Evolutionary conservation across 495 filamentous ascomycete species (phyloP).

Genomic region (Neurospora sp.): DNA sequence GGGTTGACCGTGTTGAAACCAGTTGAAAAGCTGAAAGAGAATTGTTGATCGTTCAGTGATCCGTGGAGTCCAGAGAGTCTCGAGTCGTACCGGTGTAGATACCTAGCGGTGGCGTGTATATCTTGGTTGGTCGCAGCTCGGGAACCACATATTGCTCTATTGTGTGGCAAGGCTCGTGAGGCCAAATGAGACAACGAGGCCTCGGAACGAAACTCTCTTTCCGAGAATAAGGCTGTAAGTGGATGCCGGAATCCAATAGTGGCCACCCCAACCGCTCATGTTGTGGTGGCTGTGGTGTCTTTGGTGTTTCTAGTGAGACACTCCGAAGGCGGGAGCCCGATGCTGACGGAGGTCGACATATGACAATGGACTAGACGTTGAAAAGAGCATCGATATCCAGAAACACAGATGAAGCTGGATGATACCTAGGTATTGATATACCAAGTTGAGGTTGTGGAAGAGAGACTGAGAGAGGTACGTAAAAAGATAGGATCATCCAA

Average conservation of each 20-base stretch:
- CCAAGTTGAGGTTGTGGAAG: neutral
- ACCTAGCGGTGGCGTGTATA: neutral
- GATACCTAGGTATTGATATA: neutral
- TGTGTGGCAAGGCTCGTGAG: neutral
- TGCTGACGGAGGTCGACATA: neutral
- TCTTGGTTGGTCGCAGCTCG: neutral
- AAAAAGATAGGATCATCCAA: neutral
- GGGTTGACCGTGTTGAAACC: neutral
- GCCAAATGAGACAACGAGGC: neutral
- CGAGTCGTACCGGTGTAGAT: neutral
- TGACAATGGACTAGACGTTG: neutral
- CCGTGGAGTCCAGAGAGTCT: neutral
- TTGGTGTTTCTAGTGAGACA: neutral
- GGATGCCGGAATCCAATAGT: neutral
- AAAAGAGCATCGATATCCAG: neutral
- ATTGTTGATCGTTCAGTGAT: neutral
- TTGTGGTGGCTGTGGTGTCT: neutral
- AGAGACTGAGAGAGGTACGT: neutral
- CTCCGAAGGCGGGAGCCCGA: neutral
- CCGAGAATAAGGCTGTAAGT: neutral
- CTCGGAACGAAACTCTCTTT: neutral
- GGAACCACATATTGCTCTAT: neutral
- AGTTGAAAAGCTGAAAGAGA: neutral
- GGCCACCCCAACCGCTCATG: neutral
- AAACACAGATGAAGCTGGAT: neutral